Evolutionary conservation across 2,329 filamentous ascomycete species (phyloP).

Genomic region (Colletotrichum costaricense): DNA sequence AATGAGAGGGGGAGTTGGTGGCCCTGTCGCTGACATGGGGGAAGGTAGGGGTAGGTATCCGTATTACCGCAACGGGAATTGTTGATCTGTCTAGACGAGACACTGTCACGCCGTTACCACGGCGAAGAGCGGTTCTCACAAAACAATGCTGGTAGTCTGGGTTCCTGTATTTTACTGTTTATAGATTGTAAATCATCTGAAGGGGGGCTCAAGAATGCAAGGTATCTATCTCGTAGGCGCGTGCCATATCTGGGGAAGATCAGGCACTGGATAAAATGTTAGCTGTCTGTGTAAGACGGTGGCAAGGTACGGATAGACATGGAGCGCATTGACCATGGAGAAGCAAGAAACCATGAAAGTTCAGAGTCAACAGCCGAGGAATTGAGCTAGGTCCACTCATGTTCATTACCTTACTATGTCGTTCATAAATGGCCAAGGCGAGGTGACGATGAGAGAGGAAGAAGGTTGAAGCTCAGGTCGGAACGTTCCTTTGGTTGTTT

Average conservation of each 20-base stretch:
- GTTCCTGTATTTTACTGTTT: too few relatives aligned
- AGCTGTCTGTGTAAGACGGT: background rate
- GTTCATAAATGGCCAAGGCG: background rate
- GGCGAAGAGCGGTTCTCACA: background rate
- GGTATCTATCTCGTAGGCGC: background rate
- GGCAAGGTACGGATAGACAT: background rate
- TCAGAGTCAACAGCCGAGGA: background rate
- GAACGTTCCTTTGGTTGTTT: slow-evolving; percentile 27
- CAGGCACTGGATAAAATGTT: background rate
- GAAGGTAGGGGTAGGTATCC: slow-evolving; percentile 31
- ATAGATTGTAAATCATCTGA: background rate
- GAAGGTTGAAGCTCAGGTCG: background rate
- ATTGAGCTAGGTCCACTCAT: background rate
- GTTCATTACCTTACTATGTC: too few relatives aligned
- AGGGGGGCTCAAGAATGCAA: background rate
- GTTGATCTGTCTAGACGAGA: slow-evolving; percentile 30
- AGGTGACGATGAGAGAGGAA: slow-evolving; percentile 1
- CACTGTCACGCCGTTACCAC: slow-evolving; percentile 30
- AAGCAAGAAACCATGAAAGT: background rate
- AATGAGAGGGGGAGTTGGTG: slow-evolving; percentile 25
- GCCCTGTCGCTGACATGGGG: slow-evolving; percentile 22
- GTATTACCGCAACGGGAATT: slow-evolving; percentile 8
- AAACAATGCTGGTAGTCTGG: background rate
- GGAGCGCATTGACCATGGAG: background rate
- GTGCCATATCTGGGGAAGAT: background rate